Conservation (phyloP, 2,329 filamentous ascomycete species). For the Penicillium polonicum region DNA sequence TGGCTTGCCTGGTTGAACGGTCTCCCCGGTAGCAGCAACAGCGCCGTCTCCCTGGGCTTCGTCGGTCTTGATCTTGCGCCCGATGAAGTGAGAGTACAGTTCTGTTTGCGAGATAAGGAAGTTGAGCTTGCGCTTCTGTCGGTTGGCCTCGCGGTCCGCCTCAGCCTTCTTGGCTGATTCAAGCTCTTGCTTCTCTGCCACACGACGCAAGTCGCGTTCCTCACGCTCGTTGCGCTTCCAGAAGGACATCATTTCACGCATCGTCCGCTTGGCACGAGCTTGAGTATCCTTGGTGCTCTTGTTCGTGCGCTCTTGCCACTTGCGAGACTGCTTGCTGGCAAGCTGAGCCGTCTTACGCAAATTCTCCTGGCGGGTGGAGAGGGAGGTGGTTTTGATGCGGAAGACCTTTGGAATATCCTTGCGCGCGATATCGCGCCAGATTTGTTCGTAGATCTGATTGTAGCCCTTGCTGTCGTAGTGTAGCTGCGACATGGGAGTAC, state of each 20-base stretch:
- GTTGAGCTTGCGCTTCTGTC: slow-evolving; percentile 98
- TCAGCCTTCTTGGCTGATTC: slow-evolving; percentile 96
- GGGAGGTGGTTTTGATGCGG: slow-evolving; percentile 81
- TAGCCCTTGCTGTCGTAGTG: slow-evolving; percentile 86
- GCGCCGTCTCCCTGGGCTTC: slow-evolving; percentile 88
- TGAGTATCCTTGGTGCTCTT: slow-evolving; percentile 98
- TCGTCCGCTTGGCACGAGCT: slow-evolving; percentile 92
- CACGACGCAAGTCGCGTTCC: slow-evolving; percentile 89
- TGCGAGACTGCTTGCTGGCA: slow-evolving; percentile 92
- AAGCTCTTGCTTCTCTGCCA: slow-evolving; percentile 91
- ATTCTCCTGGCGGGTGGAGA: slow-evolving; percentile 87
- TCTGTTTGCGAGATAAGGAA: slow-evolving; percentile 99
- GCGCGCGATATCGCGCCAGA: slow-evolving; percentile 89
- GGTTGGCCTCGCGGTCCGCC: slow-evolving; percentile 93
- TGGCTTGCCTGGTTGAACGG: slow-evolving; percentile 32
- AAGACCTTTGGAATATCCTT: slow-evolving; percentile 93
- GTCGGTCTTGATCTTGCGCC: slow-evolving; percentile 97
- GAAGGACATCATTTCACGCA: slow-evolving; percentile 99
- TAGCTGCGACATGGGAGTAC: slow-evolving; percentile 54
- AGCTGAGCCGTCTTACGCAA: slow-evolving; percentile 96
- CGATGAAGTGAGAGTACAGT: slow-evolving; percentile 98
- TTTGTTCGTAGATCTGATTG: slow-evolving; percentile 95
- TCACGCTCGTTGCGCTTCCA: slow-evolving; percentile 99
- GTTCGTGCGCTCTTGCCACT: slow-evolving; percentile 97
- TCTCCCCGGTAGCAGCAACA: slow-evolving; percentile 56